Conservation (phyloP, 345 rosid genomes). For the Rubroshorea leprosula region DNA sequence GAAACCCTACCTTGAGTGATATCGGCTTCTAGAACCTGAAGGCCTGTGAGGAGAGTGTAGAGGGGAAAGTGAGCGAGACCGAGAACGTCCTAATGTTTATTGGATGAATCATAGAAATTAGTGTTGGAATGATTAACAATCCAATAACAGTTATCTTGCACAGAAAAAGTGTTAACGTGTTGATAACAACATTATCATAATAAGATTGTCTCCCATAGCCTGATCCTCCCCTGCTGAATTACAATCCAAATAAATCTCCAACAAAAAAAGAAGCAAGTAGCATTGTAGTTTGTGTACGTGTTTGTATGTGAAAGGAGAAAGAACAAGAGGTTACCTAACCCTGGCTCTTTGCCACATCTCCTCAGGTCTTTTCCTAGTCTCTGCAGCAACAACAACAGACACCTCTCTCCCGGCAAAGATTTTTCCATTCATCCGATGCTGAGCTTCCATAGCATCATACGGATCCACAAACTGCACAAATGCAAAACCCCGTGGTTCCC, state of each 20-base stretch:
- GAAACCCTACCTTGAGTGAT: conserved; percentile 67
- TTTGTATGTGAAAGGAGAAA: too few species aligned
- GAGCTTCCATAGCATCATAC: conserved; percentile 84
- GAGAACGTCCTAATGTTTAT: conserved; percentile 59
- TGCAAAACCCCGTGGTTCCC: conserved; percentile 96
- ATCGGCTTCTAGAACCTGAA: conserved; percentile 61
- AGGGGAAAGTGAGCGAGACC: conserved; percentile 71
- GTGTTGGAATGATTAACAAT: neutral
- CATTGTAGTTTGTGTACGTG: neutral
- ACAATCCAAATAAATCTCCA: conserved; percentile 13
- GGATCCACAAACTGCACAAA: conserved; percentile 96
- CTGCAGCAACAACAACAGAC: conserved; percentile 85
- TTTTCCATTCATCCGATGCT: conserved; percentile 80
- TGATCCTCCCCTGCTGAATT: conserved; percentile 54
- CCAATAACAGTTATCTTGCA: too few species aligned
- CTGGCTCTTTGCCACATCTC: conserved; percentile 90
- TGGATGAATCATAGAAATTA: conserved; percentile 4
- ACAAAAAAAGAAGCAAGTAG: conserved; percentile 2
- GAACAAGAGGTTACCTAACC: conserved; percentile 38
- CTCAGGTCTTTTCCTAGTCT: conserved; percentile 92
- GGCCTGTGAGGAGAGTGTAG: conserved; percentile 71
- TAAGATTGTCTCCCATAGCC: conserved; percentile 57
- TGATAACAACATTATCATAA: conserved; percentile 45
- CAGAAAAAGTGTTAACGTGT: neutral
- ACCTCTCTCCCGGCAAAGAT: conserved; percentile 83